A percentile compares a stretch with the other conserved stretches of the same genome.
These are phyloP conservation scores for Melampsora medusae DNA, from an alignment of 1,284 basidiomycete species.

Conservation along the genomic window DNA sequence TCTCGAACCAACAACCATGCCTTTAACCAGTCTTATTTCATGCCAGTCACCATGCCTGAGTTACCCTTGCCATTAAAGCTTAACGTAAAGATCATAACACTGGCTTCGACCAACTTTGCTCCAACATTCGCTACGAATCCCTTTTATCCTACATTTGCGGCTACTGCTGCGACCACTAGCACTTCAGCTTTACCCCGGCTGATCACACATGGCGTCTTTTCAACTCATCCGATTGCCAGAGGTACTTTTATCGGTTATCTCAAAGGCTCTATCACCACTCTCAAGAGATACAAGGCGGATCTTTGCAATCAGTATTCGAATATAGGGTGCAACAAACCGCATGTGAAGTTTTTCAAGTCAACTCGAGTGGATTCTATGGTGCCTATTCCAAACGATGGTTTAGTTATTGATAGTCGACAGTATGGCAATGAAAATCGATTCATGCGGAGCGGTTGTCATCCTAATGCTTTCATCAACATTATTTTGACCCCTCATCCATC, in stretches of 20 bases:
- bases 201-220: constrained; percentile 56
- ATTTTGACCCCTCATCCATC: constrained; percentile 54
- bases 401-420: constrained; percentile 78
- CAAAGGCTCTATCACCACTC: constrained; percentile 53
- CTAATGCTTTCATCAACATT: constrained; percentile 81
- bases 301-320: constrained; percentile 61
- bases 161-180: constrained; percentile 15
- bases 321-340: constrained; percentile 62
- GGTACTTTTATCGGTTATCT: constrained; percentile 56
- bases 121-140: constrained; percentile 57
- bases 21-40: constrained; percentile 19
- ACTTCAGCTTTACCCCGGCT: constrained; percentile 54
- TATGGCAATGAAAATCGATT: constrained; percentile 74
- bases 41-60: constrained; percentile 40
- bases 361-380: constrained; percentile 53
- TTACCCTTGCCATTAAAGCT: constrained; percentile 45
- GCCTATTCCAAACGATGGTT: constrained; percentile 62
- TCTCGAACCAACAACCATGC: constrained; percentile 9
- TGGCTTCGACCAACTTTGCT: constrained; percentile 44
- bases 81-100: constrained; percentile 45
- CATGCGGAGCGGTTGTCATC: constrained; percentile 77
- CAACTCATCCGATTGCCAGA: constrained; percentile 53
- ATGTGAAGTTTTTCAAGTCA: constrained; percentile 72
- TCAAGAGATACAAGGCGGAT: constrained; percentile 55
- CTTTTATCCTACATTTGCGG: constrained; percentile 63